Evolutionary conservation across 768 basidiomycete genomes (phyloP).

Genomic region (Auricularia auricula-judae): DNA sequence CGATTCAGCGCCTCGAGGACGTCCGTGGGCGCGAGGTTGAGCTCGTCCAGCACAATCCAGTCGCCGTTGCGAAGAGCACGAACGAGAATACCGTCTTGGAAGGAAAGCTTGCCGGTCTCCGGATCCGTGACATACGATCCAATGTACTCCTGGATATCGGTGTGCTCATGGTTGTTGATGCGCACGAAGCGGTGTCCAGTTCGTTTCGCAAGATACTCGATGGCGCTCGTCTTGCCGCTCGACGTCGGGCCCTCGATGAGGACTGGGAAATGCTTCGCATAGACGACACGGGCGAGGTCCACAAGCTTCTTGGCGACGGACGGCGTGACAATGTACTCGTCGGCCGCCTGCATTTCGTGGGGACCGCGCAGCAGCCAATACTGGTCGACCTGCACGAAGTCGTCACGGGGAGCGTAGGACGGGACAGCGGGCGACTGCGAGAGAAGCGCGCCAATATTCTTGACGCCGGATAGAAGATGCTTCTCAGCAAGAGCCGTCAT

Average conservation of each 20-base stretch:
- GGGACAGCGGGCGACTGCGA: constrained; percentile 54
- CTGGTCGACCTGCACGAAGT: constrained; percentile 77
- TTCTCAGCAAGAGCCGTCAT: constrained; percentile 63
- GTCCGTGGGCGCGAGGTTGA: constrained; percentile 95
- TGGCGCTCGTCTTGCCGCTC: constrained; percentile 91
- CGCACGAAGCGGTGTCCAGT: constrained; percentile 94
- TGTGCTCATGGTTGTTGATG: constrained; percentile 99
- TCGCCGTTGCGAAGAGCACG: constrained; percentile 84
- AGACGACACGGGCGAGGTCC: constrained; percentile 84
- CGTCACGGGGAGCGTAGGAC: constrained; percentile 31
- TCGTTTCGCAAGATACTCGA: constrained; percentile 86
- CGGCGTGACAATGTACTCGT: constrained; percentile 89
- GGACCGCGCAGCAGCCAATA: constrained; percentile 83
- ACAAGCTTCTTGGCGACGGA: constrained; percentile 92
- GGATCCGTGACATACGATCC: constrained; percentile 95
- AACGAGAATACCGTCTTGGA: constrained; percentile 89
- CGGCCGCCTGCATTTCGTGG: constrained; percentile 45
- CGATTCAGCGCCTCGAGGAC: constrained; percentile 96
- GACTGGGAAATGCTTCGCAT: constrained; percentile 84
- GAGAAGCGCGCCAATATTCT: constrained; percentile 69
- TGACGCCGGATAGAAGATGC: constrained; percentile 67
- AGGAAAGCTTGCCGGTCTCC: constrained; percentile 83
- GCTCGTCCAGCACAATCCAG: constrained; percentile 97
- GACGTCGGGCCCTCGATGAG: constrained; percentile 98
- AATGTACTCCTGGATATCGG: constrained; percentile 97